Evolutionary conservation across 208 protist genomes (phyloP).

Genomic region (Trypanosoma caninum): DNA sequence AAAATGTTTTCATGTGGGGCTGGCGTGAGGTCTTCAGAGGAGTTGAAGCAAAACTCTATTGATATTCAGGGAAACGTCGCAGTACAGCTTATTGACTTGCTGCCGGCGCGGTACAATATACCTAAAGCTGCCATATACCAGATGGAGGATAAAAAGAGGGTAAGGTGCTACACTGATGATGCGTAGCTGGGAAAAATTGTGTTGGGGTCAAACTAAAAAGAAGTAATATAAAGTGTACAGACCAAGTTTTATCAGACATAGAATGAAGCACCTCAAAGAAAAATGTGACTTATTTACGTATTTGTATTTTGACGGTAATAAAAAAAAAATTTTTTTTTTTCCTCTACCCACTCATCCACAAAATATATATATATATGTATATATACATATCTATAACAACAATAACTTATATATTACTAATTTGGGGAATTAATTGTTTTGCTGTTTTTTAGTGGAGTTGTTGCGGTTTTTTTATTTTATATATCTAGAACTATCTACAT

Average conservation of each 20-base stretch:
- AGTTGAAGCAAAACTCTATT: constrained; percentile 69
- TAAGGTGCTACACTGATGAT: constrained; percentile 23
- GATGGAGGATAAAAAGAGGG: constrained; percentile 80
- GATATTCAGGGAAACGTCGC: constrained; percentile 81
- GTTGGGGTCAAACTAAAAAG: neutral
- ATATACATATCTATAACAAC: too few relatives aligned
- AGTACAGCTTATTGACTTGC: constrained; percentile 62
- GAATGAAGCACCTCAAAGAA: too few relatives aligned
- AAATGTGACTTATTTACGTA: too few relatives aligned
- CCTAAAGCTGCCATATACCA: constrained; percentile 66
- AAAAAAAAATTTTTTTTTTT: constrained; percentile 13
- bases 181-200: neutral
- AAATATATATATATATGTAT: constrained; percentile 1
- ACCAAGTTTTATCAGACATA: neutral
- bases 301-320: too few relatives aligned
- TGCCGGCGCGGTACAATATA: constrained; percentile 72
- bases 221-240: constrained; percentile 8
- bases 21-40: constrained; percentile 61
- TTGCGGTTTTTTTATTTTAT: neutral
- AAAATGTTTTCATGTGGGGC: constrained; percentile 86
- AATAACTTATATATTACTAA: too few relatives aligned
- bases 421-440: too few relatives aligned
- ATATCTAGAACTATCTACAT: neutral
- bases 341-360: neutral
- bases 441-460: neutral